These are phyloP conservation scores for Lichtheimia ornata DNA, from an alignment of 371 early-diverging fungal genomes.

Conservation along the genomic window DNA sequence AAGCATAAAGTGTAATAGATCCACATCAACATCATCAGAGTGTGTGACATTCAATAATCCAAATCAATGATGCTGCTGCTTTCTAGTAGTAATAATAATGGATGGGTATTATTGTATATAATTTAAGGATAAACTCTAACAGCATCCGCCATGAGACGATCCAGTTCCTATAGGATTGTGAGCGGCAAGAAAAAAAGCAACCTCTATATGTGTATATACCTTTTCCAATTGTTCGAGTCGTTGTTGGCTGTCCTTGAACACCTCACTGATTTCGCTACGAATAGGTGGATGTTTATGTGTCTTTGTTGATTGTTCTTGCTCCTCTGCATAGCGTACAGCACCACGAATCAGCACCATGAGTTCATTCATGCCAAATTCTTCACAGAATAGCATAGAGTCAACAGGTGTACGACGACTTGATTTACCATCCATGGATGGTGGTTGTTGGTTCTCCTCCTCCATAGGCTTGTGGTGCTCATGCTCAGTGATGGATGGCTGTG, in stretches of 20 bases:
- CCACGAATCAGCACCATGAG: constrained; percentile 52
- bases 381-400: constrained; percentile 44
- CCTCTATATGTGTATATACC: constrained; percentile 19
- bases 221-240: constrained; percentile 50
- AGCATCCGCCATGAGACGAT: constrained; percentile 11
- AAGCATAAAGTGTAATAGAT: no score
- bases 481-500: no score
- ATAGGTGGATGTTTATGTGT: constrained; percentile 13
- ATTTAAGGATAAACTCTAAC: constrained; percentile 4
- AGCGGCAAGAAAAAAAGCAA: not conserved
- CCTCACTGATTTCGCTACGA: constrained; percentile 38
- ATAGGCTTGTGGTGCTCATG: not conserved
- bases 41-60: no score
- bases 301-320: constrained; percentile 13
- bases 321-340: constrained; percentile 30
- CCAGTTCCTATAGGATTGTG: constrained; percentile 1
- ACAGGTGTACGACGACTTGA: constrained; percentile 5
- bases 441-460: not conserved
- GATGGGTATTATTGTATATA: no score
- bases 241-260: constrained; percentile 38
- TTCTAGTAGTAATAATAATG: no score
- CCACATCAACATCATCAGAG: no score
- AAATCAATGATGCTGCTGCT: no score
- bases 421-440: not conserved
- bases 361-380: constrained; percentile 56